Conservation (phyloP, 2,329 filamentous ascomycete species). For the Paraphaeosphaeria minitans region DNA sequence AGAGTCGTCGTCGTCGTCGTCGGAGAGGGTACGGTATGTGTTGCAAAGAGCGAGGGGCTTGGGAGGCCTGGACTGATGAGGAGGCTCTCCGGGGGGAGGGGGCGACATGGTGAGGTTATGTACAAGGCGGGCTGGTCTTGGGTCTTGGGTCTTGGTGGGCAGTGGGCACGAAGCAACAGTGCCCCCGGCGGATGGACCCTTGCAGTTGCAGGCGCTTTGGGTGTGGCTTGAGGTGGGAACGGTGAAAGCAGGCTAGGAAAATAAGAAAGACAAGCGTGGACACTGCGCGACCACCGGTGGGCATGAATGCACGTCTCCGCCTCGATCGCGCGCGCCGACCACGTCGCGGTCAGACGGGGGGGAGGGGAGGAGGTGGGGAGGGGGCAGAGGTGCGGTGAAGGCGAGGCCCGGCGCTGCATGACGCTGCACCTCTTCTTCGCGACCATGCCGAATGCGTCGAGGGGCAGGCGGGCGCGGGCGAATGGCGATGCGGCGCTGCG, state of each 20-base stretch:
- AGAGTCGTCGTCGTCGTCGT: not conserved
- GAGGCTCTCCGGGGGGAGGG: constrained; percentile 42
- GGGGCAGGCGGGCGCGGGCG: constrained; percentile 25
- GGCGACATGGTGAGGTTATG: constrained; percentile 44
- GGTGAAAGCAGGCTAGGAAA: constrained; percentile 46
- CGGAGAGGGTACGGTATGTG: not conserved
- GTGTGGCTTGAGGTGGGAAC: constrained; percentile 43
- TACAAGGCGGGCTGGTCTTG: constrained; percentile 37
- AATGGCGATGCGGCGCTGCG: constrained; percentile 25
- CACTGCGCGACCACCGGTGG: constrained; percentile 34
- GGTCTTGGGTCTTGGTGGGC: no score
- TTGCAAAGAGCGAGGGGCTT: constrained; percentile 28
- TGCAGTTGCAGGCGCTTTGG: constrained; percentile 26
- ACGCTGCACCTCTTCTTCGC: constrained; percentile 23
- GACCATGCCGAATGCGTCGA: constrained; percentile 29
- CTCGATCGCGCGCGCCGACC: constrained; percentile 47
- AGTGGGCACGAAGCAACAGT: constrained; percentile 24
- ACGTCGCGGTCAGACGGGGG: constrained; percentile 36
- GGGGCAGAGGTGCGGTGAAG: constrained; percentile 42
- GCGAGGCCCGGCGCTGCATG: constrained; percentile 32
- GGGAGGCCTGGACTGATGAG: constrained; percentile 34
- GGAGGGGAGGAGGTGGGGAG: constrained; percentile 43
- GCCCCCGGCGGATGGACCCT: constrained; percentile 6
- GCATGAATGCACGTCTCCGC: constrained; percentile 39
- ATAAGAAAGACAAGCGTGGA: constrained; percentile 38